Base-by-base conservation (phyloP, 2,329 filamentous ascomycete species). In the Fusarium denticulatum region DNA sequence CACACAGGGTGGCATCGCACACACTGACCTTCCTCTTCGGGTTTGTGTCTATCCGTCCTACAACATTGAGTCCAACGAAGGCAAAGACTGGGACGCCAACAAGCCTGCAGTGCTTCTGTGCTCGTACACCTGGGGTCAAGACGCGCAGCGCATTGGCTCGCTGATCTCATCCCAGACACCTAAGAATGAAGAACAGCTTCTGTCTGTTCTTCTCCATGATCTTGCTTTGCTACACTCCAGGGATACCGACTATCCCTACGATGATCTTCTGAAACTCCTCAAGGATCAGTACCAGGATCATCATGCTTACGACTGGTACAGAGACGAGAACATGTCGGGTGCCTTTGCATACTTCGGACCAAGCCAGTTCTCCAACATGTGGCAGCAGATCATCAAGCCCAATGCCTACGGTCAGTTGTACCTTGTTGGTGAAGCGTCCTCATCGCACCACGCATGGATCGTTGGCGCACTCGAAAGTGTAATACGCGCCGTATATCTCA, bases 31-130 rank as follows among this genome's bases (percentile, higher is more conserved):
- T 2, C 79, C 79, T 0, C 76, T 82, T 15, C 77, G 79, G 0
- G 76, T 78, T 28, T 80, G 76, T 4, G 80, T 82, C 2, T 82
- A 82, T 40, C 80, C 79, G 1, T 82, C 80, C 0, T 81, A 81
- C 34, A 77, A 77, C 46, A 76, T 74, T 2, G 8, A 67, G 14
- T 36, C 26, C 3, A 43, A 49, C 3, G 46, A 67, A 32, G 63
- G 67, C 14, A 8, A 50, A 3, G 30, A 56, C 0, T 76, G 59
- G 58, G 45, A 69, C 3, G n/a, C 67, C 0, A 18, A 67, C 0
- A 65, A 74, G 26, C 57, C 74, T 6, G 53, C 67, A 0, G 75
- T 77, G 5, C 71, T 77, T 13, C n/a, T 77, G 0, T 76, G 73
- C 13, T 76, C 73, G 0, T 77, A 76, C 52, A 76, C 75, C 0